phyloP scores from a whole-genome alignment of 2,329 filamentous ascomycete species.

The Botrytis medusae region DNA sequence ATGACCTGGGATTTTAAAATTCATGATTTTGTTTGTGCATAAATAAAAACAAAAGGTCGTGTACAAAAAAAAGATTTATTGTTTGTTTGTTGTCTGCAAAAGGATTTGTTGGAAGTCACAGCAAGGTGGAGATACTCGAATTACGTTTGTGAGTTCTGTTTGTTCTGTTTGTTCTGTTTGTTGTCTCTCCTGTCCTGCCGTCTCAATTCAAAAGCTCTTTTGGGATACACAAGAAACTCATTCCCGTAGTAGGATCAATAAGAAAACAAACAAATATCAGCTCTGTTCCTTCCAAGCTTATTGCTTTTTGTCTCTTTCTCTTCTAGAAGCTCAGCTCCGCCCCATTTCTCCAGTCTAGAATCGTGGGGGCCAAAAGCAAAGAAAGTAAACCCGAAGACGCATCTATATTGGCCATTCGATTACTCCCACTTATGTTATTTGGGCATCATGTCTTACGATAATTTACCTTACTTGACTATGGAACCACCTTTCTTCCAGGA shows the following conservation, averaged over 20 bases:
- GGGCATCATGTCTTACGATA: conserved; percentile 25
- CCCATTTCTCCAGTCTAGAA: conserved; percentile 20
- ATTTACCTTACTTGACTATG: conserved; percentile 16
- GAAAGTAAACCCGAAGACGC: neutral
- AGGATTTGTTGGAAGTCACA: conserved; percentile 12
- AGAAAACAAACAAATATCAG: conserved; percentile 20
- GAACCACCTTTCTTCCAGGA: conserved; percentile 23
- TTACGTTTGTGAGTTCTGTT: conserved; percentile 14
- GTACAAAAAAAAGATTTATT: neutral
- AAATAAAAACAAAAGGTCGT: conserved; percentile 10
- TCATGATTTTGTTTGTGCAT: neutral
- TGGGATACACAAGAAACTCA: conserved; percentile 19
- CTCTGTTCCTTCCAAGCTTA: conserved; percentile 5
- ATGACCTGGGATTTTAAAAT: neutral
- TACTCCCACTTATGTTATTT: neutral
- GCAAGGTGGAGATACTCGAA: conserved; percentile 16
- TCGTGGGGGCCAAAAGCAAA: conserved; percentile 15
- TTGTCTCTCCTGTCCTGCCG: conserved; percentile 8
- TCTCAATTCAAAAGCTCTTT: neutral
- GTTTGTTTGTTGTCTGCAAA: neutral
- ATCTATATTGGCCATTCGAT: neutral
- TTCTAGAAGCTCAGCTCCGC: conserved; percentile 28
- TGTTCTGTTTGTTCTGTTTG: conserved; percentile 16
- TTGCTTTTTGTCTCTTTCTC: conserved; percentile 8
- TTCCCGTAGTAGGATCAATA: conserved; percentile 15